Percentiles rank a stretch among this genome's conserved stretches.
phyloP scores from a whole-genome alignment of 2,329 filamentous ascomycete genomes.

The Chaetomium globosum region DNA sequence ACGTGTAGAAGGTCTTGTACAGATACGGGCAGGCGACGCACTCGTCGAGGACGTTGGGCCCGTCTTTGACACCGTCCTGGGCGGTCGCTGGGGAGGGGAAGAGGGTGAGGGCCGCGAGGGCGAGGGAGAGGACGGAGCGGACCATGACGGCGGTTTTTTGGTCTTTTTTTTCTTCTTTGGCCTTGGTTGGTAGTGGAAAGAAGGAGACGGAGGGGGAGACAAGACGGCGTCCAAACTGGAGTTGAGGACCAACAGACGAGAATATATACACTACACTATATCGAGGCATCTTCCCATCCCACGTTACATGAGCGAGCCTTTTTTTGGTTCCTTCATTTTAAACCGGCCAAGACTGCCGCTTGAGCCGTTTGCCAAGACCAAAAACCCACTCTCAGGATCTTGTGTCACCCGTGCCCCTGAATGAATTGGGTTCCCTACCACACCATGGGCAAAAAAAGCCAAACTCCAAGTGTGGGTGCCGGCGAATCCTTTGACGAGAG shows the following conservation, averaged over 20 bases:
- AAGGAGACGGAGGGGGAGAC: not conserved
- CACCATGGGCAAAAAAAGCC: too few relatives aligned
- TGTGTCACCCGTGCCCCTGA: not conserved
- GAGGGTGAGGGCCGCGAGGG: constrained; percentile 10
- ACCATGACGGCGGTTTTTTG: constrained; percentile 5
- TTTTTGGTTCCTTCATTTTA: not conserved
- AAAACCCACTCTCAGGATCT: not conserved
- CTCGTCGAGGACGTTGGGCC: constrained; percentile 17
- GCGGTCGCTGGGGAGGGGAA: constrained; percentile 15
- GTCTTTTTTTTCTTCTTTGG: not conserved
- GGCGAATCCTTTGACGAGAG: too few relatives aligned
- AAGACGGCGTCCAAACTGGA: not conserved
- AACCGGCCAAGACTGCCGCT: not conserved
- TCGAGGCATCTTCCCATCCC: not conserved
- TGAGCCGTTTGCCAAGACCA: not conserved
- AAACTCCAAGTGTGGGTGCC: too few relatives aligned
- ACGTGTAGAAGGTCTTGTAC: constrained; percentile 5
- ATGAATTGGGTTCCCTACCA: not conserved
- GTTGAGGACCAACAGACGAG: not conserved
- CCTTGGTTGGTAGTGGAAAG: not conserved
- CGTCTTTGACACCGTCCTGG: constrained; percentile 7
- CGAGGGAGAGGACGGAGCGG: constrained; percentile 5
- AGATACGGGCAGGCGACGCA: constrained; percentile 11
- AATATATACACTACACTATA: not conserved
- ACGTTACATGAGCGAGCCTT: not conserved